A percentile compares a stretch with the other conserved stretches of the same genome.
Conservation (phyloP, 2,329 filamentous ascomycete species). For the Pezicula carpinea region DNA sequence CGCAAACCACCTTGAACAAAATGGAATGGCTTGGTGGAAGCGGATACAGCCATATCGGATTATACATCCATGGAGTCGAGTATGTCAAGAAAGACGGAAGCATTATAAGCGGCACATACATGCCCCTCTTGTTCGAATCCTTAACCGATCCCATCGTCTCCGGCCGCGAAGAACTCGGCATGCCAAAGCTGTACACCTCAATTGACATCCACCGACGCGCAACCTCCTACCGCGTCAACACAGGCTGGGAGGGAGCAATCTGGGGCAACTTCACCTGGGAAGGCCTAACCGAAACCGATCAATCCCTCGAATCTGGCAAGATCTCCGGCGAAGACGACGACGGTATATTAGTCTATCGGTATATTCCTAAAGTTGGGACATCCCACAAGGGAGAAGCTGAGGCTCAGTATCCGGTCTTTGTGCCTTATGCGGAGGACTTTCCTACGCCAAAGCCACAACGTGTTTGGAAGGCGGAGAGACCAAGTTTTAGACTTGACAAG, state of each 20-base stretch:
- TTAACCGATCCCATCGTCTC: slow-evolving; percentile 57
- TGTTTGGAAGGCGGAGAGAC: slow-evolving; percentile 35
- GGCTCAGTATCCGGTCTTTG: slow-evolving; percentile 42
- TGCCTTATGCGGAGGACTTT: slow-evolving; percentile 8
- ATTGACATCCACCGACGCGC: slow-evolving; percentile 47
- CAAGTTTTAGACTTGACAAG: slow-evolving; percentile 42
- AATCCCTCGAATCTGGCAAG: slow-evolving; percentile 25
- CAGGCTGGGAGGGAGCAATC: slow-evolving; percentile 36
- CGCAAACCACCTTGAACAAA: slow-evolving; percentile 38
- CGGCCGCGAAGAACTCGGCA: slow-evolving; percentile 49
- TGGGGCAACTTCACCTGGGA: slow-evolving; percentile 34
- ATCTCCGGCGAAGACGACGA: slow-evolving; percentile 17
- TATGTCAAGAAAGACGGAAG: slow-evolving; percentile 46
- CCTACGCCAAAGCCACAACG: slow-evolving; percentile 27
- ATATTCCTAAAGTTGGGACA: slow-evolving; percentile 47
- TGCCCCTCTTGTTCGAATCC: slow-evolving; percentile 53
- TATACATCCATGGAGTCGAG: slow-evolving; percentile 59
- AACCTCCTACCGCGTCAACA: slow-evolving; percentile 43
- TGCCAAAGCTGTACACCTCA: slow-evolving; percentile 46
- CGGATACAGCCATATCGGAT: slow-evolving; percentile 53
- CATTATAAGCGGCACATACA: slow-evolving; percentile 42
- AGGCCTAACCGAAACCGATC: slow-evolving; percentile 21
- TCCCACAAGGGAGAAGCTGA: slow-evolving; percentile 43
- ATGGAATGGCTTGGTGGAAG: slow-evolving; percentile 58
- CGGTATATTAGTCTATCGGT: slow-evolving; percentile 49